Evolutionary conservation across 2,329 filamentous ascomycete genomes (phyloP).

Genomic region (Pseudogymnoascus sp.): DNA sequence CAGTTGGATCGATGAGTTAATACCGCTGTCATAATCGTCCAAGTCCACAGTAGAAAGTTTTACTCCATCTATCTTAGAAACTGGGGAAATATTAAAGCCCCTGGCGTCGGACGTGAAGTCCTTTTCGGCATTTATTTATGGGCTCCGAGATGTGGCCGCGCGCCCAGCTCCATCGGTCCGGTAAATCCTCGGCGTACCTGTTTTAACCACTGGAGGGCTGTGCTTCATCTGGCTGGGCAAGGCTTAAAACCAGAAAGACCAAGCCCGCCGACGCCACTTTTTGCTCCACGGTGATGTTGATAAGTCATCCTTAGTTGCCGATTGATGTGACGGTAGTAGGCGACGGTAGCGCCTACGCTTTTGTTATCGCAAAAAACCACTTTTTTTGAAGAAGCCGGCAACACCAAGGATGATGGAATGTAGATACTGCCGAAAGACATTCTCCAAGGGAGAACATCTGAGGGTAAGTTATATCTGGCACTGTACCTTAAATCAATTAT

Average conservation of each 20-base stretch:
- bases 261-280: not conserved
- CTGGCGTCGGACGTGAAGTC: not conserved
- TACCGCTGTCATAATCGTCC: not conserved
- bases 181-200: not conserved
- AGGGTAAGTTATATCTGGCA: constrained; percentile 23
- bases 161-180: not conserved
- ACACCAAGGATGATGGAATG: constrained; percentile 26
- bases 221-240: not conserved
- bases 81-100: not conserved
- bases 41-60: not conserved
- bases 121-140: not conserved
- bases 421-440: constrained; percentile 32
- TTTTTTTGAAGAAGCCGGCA: constrained; percentile 4
- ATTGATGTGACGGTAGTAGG: not conserved
- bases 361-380: constrained; percentile 4
- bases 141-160: not conserved
- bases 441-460: constrained; percentile 35
- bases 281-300: not conserved
- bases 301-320: not conserved
- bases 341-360: not conserved
- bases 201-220: not conserved
- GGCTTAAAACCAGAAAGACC: constrained; percentile 1
- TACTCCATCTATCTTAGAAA: not conserved
- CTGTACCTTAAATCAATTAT: constrained; percentile 9
- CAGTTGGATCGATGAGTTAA: not conserved